Evolutionary conservation across 2,329 filamentous ascomycete genomes (phyloP).

Genomic region (Sordariomycetes sp.): DNA sequence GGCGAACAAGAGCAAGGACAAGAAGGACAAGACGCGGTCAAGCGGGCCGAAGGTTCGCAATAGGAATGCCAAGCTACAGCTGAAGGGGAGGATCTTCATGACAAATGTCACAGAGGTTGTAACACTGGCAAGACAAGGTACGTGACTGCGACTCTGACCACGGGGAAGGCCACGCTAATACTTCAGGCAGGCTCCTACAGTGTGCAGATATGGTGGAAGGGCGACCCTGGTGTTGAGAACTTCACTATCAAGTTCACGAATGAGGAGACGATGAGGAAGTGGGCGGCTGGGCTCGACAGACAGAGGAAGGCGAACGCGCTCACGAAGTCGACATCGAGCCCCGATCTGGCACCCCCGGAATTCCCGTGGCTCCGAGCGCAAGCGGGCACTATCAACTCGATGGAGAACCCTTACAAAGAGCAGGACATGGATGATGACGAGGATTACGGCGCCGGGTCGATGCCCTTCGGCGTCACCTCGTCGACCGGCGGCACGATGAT

Average conservation of each 20-base stretch:
- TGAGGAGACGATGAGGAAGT: slow-evolving; percentile 88
- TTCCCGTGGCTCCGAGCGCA: slow-evolving; percentile 72
- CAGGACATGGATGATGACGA: slow-evolving; percentile 55
- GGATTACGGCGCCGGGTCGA: slow-evolving; percentile 20
- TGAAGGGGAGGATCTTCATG: slow-evolving; percentile 98
- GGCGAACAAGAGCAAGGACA: slow-evolving; percentile 72
- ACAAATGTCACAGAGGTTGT: slow-evolving; percentile 96
- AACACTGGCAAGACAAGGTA: slow-evolving; percentile 78
- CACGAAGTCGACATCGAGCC: slow-evolving; percentile 28
- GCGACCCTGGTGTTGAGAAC: slow-evolving; percentile 88
- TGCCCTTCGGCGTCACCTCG: slow-evolving; percentile 4
- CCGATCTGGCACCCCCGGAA: slow-evolving; percentile 50
- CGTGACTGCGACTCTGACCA: slow-evolving; percentile 15
- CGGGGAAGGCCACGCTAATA: slow-evolving; percentile 11
- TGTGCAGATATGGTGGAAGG: slow-evolving; percentile 98
- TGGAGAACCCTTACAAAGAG: slow-evolving; percentile 69
- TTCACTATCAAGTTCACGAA: slow-evolving; percentile 91
- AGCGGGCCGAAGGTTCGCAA: slow-evolving; percentile 45
- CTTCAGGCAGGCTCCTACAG: slow-evolving; percentile 67
- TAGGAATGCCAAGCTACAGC: slow-evolving; percentile 72
- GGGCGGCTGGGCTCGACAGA: slow-evolving; percentile 67
- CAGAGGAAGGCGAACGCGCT: slow-evolving; percentile 57
- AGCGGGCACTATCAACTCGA: slow-evolving; percentile 37
- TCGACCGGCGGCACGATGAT: slow-evolving; percentile 32
- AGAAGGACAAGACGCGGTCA: slow-evolving; percentile 53